Evolutionary conservation across 768 basidiomycete genomes (phyloP).

Genomic region (Galerina marginata): DNA sequence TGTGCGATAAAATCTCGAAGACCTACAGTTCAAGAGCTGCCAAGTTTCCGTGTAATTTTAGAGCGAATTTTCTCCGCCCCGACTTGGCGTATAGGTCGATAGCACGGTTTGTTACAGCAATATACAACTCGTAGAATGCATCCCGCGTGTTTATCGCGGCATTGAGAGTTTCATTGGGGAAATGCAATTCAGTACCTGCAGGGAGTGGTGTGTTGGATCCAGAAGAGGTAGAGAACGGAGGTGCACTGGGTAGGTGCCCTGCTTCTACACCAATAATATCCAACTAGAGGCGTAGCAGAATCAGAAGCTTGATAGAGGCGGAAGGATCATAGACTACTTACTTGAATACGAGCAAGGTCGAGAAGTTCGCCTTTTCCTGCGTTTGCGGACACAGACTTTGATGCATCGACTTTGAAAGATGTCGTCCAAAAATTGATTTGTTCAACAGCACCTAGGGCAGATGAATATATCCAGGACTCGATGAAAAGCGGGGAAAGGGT

Average conservation of each 20-base stretch:
- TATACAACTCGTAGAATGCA: constrained; percentile 80
- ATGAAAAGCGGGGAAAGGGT: constrained; percentile 74
- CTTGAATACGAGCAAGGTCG: constrained; percentile 89
- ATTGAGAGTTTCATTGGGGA: constrained; percentile 68
- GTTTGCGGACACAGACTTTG: constrained; percentile 56
- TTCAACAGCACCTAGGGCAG: constrained; percentile 82
- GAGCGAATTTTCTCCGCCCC: constrained; percentile 84
- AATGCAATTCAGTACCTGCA: constrained; percentile 32
- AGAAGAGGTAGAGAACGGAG: constrained; percentile 72
- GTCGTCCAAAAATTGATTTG: constrained; percentile 77
- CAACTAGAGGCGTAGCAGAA: constrained; percentile 54
- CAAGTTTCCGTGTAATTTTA: constrained; percentile 83
- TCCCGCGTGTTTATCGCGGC: constrained; percentile 59
- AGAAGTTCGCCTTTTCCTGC: constrained; percentile 89
- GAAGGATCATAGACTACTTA: constrained; percentile 36
- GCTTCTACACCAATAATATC: constrained; percentile 81
- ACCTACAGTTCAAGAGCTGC: constrained; percentile 90
- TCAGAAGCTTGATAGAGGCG: background rate
- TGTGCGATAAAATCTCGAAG: background rate
- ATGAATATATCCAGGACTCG: constrained; percentile 94
- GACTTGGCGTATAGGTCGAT: constrained; percentile 85
- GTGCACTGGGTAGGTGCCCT: constrained; percentile 70
- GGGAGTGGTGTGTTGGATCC: constrained; percentile 28
- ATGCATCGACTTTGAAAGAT: constrained; percentile 51
- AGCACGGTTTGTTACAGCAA: constrained; percentile 74